Conservation (phyloP, 139 green algal species). For the Zygnema cylindricum region DNA sequence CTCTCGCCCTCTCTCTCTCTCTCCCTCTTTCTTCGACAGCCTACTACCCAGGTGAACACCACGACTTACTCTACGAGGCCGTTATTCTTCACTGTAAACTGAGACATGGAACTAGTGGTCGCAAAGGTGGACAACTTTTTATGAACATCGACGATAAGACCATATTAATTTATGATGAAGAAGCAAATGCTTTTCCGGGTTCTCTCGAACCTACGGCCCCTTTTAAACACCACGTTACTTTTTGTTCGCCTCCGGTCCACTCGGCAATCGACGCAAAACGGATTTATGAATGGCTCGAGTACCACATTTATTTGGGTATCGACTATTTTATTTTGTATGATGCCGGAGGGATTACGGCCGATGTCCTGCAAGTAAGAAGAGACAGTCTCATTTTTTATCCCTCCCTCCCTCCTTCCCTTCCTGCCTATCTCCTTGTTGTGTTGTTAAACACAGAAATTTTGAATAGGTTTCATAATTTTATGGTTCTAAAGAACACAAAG, state of each 20-base stretch:
- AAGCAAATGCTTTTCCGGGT: background rate
- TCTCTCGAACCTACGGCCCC: constrained; percentile 31
- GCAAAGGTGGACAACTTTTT: constrained; percentile 10
- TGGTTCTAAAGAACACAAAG: too few species aligned
- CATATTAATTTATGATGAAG: constrained; percentile 30
- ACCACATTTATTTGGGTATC: constrained; percentile 31
- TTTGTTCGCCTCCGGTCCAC: constrained; percentile 44
- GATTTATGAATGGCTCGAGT: constrained; percentile 48
- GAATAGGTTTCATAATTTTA: too few species aligned
- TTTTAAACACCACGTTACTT: constrained; percentile 45
- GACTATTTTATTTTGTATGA: constrained; percentile 47
- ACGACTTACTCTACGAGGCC: constrained; percentile 40
- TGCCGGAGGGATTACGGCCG: constrained; percentile 19
- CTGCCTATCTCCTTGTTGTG: background rate
- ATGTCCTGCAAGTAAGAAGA: constrained; percentile 22
- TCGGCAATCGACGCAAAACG: constrained; percentile 3
- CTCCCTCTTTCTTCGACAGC: background rate
- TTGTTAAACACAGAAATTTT: background rate
- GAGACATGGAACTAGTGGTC: background rate
- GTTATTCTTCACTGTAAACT: constrained; percentile 38
- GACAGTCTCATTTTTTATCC: background rate
- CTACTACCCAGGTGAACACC: constrained; percentile 39
- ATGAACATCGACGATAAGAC: constrained; percentile 24
- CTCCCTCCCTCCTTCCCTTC: too few species aligned
- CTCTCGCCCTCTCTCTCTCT: too few species aligned